These are phyloP conservation scores for Viridothelium virens DNA, from an alignment of 495 filamentous ascomycete species.

Conservation along the genomic window DNA sequence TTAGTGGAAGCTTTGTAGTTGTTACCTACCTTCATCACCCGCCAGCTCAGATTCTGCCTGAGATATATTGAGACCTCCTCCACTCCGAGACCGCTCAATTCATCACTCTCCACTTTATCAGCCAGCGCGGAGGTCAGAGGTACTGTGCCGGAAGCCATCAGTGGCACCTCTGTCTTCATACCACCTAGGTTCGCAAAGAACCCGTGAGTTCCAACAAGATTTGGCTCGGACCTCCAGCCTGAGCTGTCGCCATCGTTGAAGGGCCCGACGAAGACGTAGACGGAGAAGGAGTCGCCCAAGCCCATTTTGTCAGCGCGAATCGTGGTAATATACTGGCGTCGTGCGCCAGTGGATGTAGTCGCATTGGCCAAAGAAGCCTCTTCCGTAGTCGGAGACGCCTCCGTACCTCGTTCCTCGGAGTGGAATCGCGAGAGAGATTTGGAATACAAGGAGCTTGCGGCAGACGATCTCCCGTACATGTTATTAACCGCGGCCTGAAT, in stretches of 20 bases:
- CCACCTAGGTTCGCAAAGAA: constrained; percentile 38
- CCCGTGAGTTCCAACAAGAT: constrained; percentile 48
- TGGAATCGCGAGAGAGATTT: neutral
- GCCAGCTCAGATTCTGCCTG: constrained; percentile 38
- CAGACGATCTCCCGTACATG: constrained; percentile 41
- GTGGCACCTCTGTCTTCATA: constrained; percentile 22
- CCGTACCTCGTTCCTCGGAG: neutral
- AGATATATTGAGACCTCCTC: constrained; percentile 41
- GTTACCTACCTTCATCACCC: constrained; percentile 28
- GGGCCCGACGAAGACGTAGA: constrained; percentile 55
- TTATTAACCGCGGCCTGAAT: constrained; percentile 45
- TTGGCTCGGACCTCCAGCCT: constrained; percentile 39
- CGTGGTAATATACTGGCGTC: constrained; percentile 55
- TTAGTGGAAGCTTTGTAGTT: neutral
- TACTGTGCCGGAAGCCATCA: constrained; percentile 42
- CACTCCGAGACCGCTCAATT: constrained; percentile 38
- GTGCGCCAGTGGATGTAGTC: constrained; percentile 20
- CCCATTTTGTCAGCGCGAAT: constrained; percentile 50
- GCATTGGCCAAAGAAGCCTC: constrained; percentile 3
- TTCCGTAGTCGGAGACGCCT: neutral
- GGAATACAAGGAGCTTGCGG: constrained; percentile 20
- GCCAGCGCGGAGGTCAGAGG: constrained; percentile 50
- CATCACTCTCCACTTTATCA: constrained; percentile 34
- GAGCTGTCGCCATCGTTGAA: constrained; percentile 33
- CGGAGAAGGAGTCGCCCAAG: constrained; percentile 46